Evolutionary conservation across 2,329 filamentous ascomycete genomes (phyloP), one percentile per base, ranked within the genome.

Genomic region (Cladosporium oxysporum): DNA sequence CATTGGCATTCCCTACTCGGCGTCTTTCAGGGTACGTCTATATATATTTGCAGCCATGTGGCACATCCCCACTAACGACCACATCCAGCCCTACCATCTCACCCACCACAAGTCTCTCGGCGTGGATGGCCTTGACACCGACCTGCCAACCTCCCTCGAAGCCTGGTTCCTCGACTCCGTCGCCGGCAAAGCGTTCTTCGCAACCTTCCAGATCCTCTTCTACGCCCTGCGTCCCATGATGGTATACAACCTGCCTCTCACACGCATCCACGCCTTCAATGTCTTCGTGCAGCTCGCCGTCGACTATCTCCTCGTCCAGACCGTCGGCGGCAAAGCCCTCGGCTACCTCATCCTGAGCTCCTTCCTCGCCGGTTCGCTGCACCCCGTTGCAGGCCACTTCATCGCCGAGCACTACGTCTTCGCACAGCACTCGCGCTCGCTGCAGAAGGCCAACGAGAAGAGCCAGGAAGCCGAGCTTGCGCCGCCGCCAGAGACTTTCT

Each of bases 51-150:
- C 29, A 18, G 23, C 29, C 11, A 14, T 37, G 16, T 68, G n/a
- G 41, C 23, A 23, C 14, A 23, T 28, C 18, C n/a, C 18, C 4
- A 50, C 59, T 68, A 23, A 66, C 59, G 26, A 23, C 11, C 8
- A 23, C 18, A 18, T n/a, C 26, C 71, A 92, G 86, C 95, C 95
- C 5, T 99, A 99, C 83, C 95, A 99, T 77, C 88, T 99, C 49
- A 99, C 95, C 1, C 95, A 99, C 81, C 95, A 99, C 87, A 99
- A 99, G 83, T 97, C 93, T 44, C 90, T 99, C 62, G 95, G 95
- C 68, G 94, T 99, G 60, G 92, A 97, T 74, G 95, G 95, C 65
- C 87, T 99, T 52, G 95, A 99, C 78, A 97, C 94, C 53, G 95
- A 99, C 76, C 89, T 99, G 31, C 95, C 95, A 28, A 98, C 95